Evolutionary conservation across 768 basidiomycete species (phyloP), one percentile per base, ranked within the genome.

Genomic region (Suillus subalutaceus): DNA sequence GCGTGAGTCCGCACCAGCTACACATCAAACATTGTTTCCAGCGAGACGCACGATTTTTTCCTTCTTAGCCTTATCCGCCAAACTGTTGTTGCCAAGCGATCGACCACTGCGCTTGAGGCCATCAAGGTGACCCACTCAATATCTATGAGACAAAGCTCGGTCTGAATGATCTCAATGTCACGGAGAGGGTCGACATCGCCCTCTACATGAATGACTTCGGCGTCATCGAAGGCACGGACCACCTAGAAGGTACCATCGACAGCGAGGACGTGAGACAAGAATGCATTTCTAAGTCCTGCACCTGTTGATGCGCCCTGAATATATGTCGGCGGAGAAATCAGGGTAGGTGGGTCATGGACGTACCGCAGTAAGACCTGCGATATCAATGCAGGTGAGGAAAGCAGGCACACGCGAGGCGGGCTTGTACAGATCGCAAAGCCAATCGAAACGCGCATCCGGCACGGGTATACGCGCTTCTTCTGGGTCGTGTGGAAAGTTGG

Each of bases 161-260:
- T 97, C 70, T 90, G 89, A 73, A 99, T 99, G 73, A 98, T 99
- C 69, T 92, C 89, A 96, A 99, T 98, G 79, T 99, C 97, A 66
- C 97, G 91, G 46, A 92, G 68, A 13, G 97, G 97, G 79, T 99
- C 85, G 65, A 99, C 96, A 72, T 99, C 97, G 53, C 97, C 97
- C 80, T 99, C 97, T 68, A 99, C 97, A 78, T 99, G 97, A 71
- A 92, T 99, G 76, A 99, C 96, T 72, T 99, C 97, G n/a, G 96
- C 91, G 73, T 99, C 97, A 74, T 99, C 97, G 76, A 99, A 99
- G 6, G 97, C 96, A 62, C 97, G 93, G 64, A 99, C 90, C 68
- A 98, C 90, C 77, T 99, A 97, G 85, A 99, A 99, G 74, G 99
- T 99, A 72, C 97, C 97, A 75, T 99, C 97, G 67, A 99, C 97